phyloP scores from a whole-genome alignment of 139 green algal species.

The Astrephomene gubernaculifera region DNA sequence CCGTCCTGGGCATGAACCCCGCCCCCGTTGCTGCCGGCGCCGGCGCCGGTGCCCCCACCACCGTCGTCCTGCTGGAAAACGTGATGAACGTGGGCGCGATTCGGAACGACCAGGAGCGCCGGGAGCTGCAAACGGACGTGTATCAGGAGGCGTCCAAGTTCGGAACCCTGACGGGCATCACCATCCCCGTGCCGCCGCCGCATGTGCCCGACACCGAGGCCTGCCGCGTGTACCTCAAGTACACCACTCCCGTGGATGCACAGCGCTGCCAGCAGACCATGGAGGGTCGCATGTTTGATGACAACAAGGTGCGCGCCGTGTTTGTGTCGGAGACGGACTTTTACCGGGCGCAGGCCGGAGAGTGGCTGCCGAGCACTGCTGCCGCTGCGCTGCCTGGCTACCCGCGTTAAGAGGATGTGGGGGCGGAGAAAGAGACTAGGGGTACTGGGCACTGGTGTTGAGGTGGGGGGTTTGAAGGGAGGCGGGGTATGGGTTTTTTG shows the following conservation, averaged over 20 bases:
- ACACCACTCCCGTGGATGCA: conserved; percentile 59
- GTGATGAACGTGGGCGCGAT: conserved; percentile 68
- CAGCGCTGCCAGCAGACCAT: conserved; percentile 67
- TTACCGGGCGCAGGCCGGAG: conserved; percentile 39
- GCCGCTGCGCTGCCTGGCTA: not conserved
- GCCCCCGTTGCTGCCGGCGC: not conserved
- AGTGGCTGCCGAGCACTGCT: conserved; percentile 26
- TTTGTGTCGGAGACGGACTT: conserved; percentile 36
- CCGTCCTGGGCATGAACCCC: not conserved
- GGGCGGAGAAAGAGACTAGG: not conserved
- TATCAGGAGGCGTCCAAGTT: conserved; percentile 73
- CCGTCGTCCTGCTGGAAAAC: conserved; percentile 73
- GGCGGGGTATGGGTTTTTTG: too few relatives aligned
- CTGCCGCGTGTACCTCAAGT: conserved; percentile 80
- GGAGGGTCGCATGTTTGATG: conserved; percentile 81
- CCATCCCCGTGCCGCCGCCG: conserved; percentile 69
- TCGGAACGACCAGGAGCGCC: conserved; percentile 52
- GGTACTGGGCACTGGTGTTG: not conserved
- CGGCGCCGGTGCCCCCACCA: conserved; percentile 26
- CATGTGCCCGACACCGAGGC: conserved; percentile 51
- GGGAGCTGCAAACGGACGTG: conserved; percentile 60
- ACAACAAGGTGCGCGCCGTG: conserved; percentile 59
- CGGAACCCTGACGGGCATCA: conserved; percentile 67
- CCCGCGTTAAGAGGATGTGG: not conserved
- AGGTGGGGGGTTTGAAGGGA: not conserved